These are phyloP conservation scores for Lactarius quietus DNA, from an alignment of 768 basidiomycete species.

Conservation along the genomic window DNA sequence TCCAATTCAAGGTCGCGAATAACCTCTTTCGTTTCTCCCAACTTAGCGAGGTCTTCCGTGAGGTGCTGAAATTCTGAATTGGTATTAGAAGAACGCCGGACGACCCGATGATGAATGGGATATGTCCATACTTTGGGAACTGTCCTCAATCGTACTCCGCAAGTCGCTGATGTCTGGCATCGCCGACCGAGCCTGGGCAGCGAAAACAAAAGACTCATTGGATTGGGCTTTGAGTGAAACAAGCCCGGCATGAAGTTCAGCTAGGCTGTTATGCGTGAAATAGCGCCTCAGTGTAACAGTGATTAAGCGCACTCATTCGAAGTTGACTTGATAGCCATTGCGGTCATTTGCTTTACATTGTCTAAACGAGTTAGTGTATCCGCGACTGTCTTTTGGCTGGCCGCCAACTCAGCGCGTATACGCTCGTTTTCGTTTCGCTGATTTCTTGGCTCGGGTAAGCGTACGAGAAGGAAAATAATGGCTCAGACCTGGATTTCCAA, in stretches of 20 bases:
- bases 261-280: slow-evolving; percentile 16
- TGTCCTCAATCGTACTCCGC: slow-evolving; percentile 17
- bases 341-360: slow-evolving; percentile 17
- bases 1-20: slow-evolving; percentile 21
- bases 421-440: slow-evolving; percentile 23
- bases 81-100: background rate
- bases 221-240: slow-evolving; percentile 23
- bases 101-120: background rate
- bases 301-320: slow-evolving; percentile 15
- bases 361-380: slow-evolving; percentile 12
- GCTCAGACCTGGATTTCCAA: slow-evolving; percentile 19
- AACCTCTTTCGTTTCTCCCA: slow-evolving; percentile 17
- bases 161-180: slow-evolving; percentile 21
- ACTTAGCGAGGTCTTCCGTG: slow-evolving; percentile 16
- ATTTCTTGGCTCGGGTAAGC: background rate
- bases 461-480: background rate
- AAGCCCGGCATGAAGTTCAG: slow-evolving; percentile 19
- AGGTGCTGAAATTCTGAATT: slow-evolving; percentile 16
- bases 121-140: slow-evolving; percentile 13
- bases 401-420: slow-evolving; percentile 15
- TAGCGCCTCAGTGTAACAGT: background rate
- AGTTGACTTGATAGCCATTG: slow-evolving; percentile 11
- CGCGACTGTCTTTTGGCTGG: slow-evolving; percentile 1
- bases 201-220: slow-evolving; percentile 23
- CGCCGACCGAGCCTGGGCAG: slow-evolving; percentile 17